Evolutionary conservation across 345 rosid genomes (phyloP).

Genomic region (Euphorbia pulcherrima): DNA sequence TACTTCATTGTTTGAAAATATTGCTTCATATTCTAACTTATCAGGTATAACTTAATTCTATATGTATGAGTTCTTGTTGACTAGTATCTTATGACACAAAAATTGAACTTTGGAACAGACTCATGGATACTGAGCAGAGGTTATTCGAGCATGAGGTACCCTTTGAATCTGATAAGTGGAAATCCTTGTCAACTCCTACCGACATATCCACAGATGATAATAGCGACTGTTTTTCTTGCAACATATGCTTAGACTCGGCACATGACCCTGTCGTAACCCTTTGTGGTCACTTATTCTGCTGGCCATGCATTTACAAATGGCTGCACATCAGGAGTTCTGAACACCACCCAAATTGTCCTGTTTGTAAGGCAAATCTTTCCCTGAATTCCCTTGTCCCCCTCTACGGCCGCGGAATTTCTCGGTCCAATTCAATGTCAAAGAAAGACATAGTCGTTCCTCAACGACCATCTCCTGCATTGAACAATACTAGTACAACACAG

Average conservation of each 20-base stretch:
- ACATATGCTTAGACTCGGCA: conserved; percentile 32
- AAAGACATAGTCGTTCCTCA: conserved; percentile 15
- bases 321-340: conserved; percentile 16
- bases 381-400: conserved; percentile 25
- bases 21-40: neutral
- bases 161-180: conserved; percentile 33
- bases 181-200: conserved; percentile 17
- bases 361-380: conserved; percentile 28
- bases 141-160: conserved; percentile 36
- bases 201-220: conserved; percentile 10
- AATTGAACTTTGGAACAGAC: conserved; percentile 25
- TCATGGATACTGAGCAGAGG: conserved; percentile 35
- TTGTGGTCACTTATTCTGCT: conserved; percentile 36
- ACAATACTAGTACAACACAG: neutral
- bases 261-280: conserved; percentile 35
- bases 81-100: neutral
- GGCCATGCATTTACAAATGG: conserved; percentile 39
- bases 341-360: conserved; percentile 28
- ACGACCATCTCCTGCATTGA: conserved; percentile 17
- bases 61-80: neutral
- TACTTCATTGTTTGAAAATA: too few species aligned
- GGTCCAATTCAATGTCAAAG: conserved; percentile 2
- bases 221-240: conserved; percentile 25
- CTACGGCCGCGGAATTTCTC: conserved; percentile 20
- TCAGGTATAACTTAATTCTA: neutral